Base-by-base conservation (phyloP, 768 basidiomycete species). In the Mycena olivaceomarginata region DNA sequence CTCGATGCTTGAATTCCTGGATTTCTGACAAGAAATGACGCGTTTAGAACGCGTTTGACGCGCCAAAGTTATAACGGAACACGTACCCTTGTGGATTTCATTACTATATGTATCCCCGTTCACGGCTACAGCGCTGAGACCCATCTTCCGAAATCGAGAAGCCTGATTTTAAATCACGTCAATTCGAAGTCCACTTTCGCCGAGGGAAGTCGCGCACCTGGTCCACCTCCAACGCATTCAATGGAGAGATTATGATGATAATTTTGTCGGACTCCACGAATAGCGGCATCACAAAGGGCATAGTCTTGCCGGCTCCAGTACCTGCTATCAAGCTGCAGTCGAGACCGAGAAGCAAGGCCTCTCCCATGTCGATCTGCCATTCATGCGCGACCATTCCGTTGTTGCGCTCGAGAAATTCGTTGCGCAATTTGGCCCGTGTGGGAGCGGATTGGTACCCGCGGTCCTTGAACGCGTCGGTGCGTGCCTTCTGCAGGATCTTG, bases 301-400 rank as follows among this genome's bases (percentile, higher is more conserved):
- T 51, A n/a, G 62, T 80, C 64, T 82, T 82, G 15, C 81, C 81
- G 6, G 60, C 37, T 4, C 81, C 81, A 5, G 79, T 81, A 0
- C 79, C 79, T 4, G 78, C 76, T 5, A 81, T 77, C 2, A 81
- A 75, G 0, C 67, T 69, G 20, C 72, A 76, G 72, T 83, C 80
- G 0, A 83, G 46, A 4, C 83, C 82, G 0, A 82, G 48, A 1
- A 74, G 11, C 15, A 81, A 37, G 3, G 80, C 80, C 57, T 83
- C 82, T 0, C 81, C 67, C 1, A 80, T 74, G 60, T 84, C 82
- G 11, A 85, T 75, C 73, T 83, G 84, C 83, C 84, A 84, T 4
- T 70, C 39, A 65, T 83, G 73, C 6, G 81, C 72, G 5, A 31
- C 20, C 46, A 67, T 74, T 7, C 79, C 81, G 18, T 20, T 8